phyloP scores from a whole-genome alignment of 148 eudicot genomes.

The Pharnaceum exiguum region DNA sequence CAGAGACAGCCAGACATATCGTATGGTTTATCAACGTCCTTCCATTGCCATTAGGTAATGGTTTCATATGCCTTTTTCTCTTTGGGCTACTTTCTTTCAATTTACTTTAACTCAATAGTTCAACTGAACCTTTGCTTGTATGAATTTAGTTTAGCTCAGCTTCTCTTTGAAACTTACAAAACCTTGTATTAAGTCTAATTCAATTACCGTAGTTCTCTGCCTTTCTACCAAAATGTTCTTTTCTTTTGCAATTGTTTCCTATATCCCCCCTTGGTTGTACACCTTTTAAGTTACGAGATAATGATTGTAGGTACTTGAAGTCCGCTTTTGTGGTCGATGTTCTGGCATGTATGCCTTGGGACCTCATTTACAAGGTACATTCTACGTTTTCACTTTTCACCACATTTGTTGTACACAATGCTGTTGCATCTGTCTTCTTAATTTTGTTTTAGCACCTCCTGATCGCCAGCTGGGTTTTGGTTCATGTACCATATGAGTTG shows the following conservation, averaged over 20 bases:
- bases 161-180: too few relatives aligned
- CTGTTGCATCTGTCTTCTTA: not conserved
- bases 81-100: too few relatives aligned
- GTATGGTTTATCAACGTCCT: slow-evolving; percentile 53
- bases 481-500: too few relatives aligned
- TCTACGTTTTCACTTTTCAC: not conserved
- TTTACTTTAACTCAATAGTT: too few relatives aligned
- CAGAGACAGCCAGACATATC: slow-evolving; percentile 71
- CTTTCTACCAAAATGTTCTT: not conserved
- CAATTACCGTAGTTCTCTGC: too few relatives aligned
- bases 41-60: slow-evolving; percentile 67
- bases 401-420: not conserved
- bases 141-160: too few relatives aligned
- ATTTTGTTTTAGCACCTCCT: not conserved
- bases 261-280: not conserved
- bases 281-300: not conserved
- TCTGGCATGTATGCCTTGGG: slow-evolving; percentile 94
- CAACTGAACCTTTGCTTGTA: too few relatives aligned
- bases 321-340: slow-evolving; percentile 70
- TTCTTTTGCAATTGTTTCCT: not conserved
- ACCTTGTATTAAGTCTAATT: too few relatives aligned
- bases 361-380: slow-evolving; percentile 82
- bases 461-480: too few relatives aligned
- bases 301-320: slow-evolving; percentile 67
- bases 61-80: not conserved